These are phyloP conservation scores for Combretum micranthum DNA, from an alignment of 345 rosid species.

Conservation along the genomic window DNA sequence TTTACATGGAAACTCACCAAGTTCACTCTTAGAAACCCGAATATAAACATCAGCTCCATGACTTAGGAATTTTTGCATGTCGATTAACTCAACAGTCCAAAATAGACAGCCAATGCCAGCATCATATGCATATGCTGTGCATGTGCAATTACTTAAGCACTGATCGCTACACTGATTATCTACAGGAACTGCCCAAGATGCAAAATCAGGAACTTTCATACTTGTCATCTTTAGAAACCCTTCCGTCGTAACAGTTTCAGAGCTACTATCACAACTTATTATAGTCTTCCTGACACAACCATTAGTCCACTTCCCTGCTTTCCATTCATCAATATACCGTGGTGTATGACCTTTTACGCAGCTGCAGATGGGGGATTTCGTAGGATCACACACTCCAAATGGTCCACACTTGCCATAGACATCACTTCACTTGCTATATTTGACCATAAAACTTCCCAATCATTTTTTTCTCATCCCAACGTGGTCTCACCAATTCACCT, in stretches of 20 bases:
- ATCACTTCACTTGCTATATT: slow-evolving; percentile 15
- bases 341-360: slow-evolving; percentile 15
- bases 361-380: slow-evolving; percentile 19
- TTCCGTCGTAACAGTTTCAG: background rate
- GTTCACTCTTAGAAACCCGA: slow-evolving; percentile 10
- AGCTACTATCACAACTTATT: slow-evolving; percentile 14
- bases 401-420: slow-evolving; percentile 43
- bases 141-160: slow-evolving; percentile 27
- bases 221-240: slow-evolving; percentile 4
- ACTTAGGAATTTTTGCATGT: slow-evolving; percentile 4
- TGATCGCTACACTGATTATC: slow-evolving; percentile 11
- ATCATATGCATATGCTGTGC: slow-evolving; percentile 18
- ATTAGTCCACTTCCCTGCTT: slow-evolving; percentile 16
- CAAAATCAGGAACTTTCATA: slow-evolving; percentile 14
- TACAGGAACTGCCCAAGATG: slow-evolving; percentile 1
- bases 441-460: background rate
- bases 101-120: slow-evolving; percentile 19
- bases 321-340: slow-evolving; percentile 18
- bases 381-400: slow-evolving; percentile 20
- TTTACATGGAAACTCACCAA: slow-evolving; percentile 8
- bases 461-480: background rate
- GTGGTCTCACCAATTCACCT: slow-evolving; percentile 1
- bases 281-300: slow-evolving; percentile 19
- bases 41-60: slow-evolving; percentile 12
- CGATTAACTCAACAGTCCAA: slow-evolving; percentile 14